These are phyloP conservation scores for Didymella pinodella DNA, from an alignment of 2,329 filamentous ascomycete genomes.

Conservation along the genomic window DNA sequence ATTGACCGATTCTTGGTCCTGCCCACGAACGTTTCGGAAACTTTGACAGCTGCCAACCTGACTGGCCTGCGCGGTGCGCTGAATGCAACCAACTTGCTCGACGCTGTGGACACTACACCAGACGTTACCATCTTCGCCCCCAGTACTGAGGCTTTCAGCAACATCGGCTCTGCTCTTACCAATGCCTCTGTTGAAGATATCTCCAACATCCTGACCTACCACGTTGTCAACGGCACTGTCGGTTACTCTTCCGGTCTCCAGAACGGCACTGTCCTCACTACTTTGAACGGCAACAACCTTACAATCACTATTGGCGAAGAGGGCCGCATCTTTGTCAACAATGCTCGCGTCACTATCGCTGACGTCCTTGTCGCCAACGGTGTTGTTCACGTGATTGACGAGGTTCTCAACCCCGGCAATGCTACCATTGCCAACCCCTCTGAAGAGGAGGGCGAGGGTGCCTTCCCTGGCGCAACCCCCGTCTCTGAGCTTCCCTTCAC, in stretches of 20 bases:
- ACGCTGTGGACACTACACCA: conserved; percentile 51
- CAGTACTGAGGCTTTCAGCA: conserved; percentile 65
- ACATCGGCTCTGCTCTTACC: conserved; percentile 62
- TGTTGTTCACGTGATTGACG: conserved; percentile 63
- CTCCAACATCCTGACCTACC: conserved; percentile 66
- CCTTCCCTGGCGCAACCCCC: conserved; percentile 61
- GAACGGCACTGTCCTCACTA: conserved; percentile 51
- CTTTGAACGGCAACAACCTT: conserved; percentile 50
- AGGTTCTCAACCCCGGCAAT: conserved; percentile 64
- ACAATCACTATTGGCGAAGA: conserved; percentile 51
- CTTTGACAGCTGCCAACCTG: conserved; percentile 47
- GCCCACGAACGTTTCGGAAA: conserved; percentile 44
- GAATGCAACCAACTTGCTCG: conserved; percentile 49
- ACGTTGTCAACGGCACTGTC: conserved; percentile 66
- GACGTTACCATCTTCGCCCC: conserved; percentile 72
- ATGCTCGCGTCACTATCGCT: conserved; percentile 52
- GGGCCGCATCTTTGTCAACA: conserved; percentile 55
- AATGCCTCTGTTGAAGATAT: conserved; percentile 60
- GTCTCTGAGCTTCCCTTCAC: conserved; percentile 63
- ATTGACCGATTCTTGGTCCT: conserved; percentile 56
- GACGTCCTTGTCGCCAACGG: conserved; percentile 56
- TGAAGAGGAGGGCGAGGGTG: conserved; percentile 58
- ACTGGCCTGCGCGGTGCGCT: conserved; percentile 55
- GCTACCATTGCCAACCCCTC: conserved; percentile 54
- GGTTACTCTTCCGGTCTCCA: conserved; percentile 60